Evolutionary conservation across 768 basidiomycete species (phyloP).

Genomic region (Boletus barrowsii): DNA sequence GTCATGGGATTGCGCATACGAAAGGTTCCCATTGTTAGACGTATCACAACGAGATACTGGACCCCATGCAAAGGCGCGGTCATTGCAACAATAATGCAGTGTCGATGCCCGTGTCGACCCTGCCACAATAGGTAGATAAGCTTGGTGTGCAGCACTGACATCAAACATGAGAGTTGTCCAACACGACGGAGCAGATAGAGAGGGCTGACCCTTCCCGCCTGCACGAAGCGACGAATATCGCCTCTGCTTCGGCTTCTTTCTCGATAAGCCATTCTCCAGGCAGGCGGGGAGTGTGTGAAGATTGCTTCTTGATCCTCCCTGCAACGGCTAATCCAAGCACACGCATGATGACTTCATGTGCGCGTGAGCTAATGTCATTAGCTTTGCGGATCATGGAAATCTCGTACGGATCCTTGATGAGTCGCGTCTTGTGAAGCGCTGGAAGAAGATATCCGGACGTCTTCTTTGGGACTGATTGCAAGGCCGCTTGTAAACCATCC

Average conservation of each 20-base stretch:
- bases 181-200: background rate
- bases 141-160: conserved; percentile 74
- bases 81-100: conserved; percentile 93
- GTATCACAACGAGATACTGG: conserved; percentile 59
- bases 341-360: conserved; percentile 91
- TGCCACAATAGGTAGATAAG: conserved; percentile 92
- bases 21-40: conserved; percentile 47
- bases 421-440: conserved; percentile 77
- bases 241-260: conserved; percentile 92
- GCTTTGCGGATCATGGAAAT: conserved; percentile 74
- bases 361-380: conserved; percentile 81
- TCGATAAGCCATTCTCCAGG: conserved; percentile 87
- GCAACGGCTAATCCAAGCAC: conserved; percentile 76
- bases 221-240: conserved; percentile 88
- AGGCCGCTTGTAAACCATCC: conserved; percentile 5
- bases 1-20: conserved; percentile 32
- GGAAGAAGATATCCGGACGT: conserved; percentile 54
- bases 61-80: conserved; percentile 83
- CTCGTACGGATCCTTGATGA: conserved; percentile 75
- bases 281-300: conserved; percentile 45
- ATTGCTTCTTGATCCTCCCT: conserved; percentile 46
- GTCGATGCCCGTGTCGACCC: conserved; percentile 84
- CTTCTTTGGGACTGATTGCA: conserved; percentile 3
- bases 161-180: background rate
- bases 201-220: conserved; percentile 74